phyloP scores from a whole-genome alignment of 192 early-diverging fungal genomes.

The Backusella circina region DNA sequence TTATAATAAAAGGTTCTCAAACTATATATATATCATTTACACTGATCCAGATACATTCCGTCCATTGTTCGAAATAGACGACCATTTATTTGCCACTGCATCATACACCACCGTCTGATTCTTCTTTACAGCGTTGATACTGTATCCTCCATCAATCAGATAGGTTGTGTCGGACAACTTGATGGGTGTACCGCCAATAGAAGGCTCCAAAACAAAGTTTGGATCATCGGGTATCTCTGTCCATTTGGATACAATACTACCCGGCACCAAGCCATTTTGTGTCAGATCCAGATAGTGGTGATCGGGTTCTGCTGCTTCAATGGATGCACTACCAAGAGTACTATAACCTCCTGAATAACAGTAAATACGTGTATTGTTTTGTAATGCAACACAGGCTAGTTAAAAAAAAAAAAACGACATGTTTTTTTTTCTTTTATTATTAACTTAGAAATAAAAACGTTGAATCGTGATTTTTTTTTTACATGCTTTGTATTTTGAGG shows the following conservation, averaged over 20 bases:
- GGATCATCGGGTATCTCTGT: neutral
- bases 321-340: neutral
- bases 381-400: neutral
- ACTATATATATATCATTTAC: neutral
- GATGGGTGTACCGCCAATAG: neutral
- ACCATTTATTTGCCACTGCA: neutral
- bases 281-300: slow-evolving; percentile 2
- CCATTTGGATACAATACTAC: neutral
- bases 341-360: neutral
- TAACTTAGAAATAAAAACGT: neutral
- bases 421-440: neutral
- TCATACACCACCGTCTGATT: neutral
- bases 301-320: neutral
- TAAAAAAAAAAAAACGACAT: neutral
- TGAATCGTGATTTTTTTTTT: neutral
- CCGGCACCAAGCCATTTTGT: neutral
- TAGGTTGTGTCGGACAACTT: neutral
- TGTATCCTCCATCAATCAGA: neutral
- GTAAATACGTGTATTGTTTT: neutral
- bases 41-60: neutral
- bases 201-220: neutral
- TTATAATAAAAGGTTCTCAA: too few relatives aligned
- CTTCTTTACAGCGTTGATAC: neutral
- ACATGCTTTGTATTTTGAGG: neutral
- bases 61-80: neutral